Percentiles rank a stretch among this genome's conserved stretches.
phyloP scores from a whole-genome alignment of 2,329 filamentous ascomycete genomes.

The Diaporthe eres region DNA sequence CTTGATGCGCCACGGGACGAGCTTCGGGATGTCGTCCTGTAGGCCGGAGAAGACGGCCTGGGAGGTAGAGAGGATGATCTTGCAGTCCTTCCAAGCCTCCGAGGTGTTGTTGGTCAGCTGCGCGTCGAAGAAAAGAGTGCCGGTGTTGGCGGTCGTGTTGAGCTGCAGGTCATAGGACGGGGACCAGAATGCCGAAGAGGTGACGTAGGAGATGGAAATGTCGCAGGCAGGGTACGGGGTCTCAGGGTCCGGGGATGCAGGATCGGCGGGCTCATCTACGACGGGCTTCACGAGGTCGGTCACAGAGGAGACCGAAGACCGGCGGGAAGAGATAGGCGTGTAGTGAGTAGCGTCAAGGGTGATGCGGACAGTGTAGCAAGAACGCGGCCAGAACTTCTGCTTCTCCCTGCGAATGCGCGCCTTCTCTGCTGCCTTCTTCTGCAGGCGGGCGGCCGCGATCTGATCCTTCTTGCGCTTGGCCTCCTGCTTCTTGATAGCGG shows the following conservation, averaged over 20 bases:
- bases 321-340: conserved; percentile 63
- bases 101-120: conserved; percentile 73
- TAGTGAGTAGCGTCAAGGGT: conserved; percentile 62
- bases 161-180: conserved; percentile 75
- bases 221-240: conserved; percentile 52
- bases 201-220: conserved; percentile 72
- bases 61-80: conserved; percentile 73
- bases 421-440: conserved; percentile 59
- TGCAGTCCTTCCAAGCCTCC: conserved; percentile 74
- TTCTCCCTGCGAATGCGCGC: conserved; percentile 59
- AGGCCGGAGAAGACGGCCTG: conserved; percentile 71
- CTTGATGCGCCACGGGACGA: conserved; percentile 71
- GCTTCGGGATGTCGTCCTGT: conserved; percentile 66
- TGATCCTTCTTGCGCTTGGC: conserved; percentile 53
- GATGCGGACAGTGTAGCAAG: conserved; percentile 64
- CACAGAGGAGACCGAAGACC: conserved; percentile 65
- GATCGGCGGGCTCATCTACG: conserved; percentile 59
- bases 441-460: conserved; percentile 53
- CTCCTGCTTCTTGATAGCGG: conserved; percentile 52
- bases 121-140: conserved; percentile 72
- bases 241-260: conserved; percentile 53
- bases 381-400: conserved; percentile 64
- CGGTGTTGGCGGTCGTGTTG: conserved; percentile 67
- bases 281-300: conserved; percentile 66
- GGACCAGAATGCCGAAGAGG: conserved; percentile 69